Evolutionary conservation across 2,329 filamentous ascomycete genomes (phyloP), one percentile per base, ranked within the genome.

Genomic region (Malbranchea zuffiana): DNA sequence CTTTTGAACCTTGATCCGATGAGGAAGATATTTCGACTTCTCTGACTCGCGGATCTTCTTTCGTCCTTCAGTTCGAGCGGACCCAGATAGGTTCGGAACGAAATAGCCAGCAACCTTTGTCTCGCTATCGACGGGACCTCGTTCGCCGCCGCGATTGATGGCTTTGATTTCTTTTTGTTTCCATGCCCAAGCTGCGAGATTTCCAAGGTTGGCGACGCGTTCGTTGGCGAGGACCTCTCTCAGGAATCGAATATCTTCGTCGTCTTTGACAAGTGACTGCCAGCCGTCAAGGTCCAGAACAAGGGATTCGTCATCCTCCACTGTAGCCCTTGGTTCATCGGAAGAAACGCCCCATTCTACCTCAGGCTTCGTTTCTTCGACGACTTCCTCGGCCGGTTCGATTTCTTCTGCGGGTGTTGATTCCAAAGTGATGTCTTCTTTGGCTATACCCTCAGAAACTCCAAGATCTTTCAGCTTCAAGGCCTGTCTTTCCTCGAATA

Each of bases 21-120:
- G 90, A 26, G 90, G 90, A 5, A 98, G 72, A 55, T 98, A 98
- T 56, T 95, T 94, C 18, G 87, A 94, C 66, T 98, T 98, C 59
- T 98, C 90, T 0, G 85, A 84, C 57, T 98, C 92, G 44, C 93
- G 72, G 39, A 98, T 96, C 67, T 88, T 93, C 67, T 92, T 88
- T 51, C 86, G 78, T 18, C 86, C 87, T 63, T 98, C 87, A 0
- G 90, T 95, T 39, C 90, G 76, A 39, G 90, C 90, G 49, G 78
- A 82, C 21, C 90, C 90, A 6, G 85, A 85, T 0, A 71, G 44
- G 47, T 95, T 98, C 0, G 83, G 77, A 26, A 95, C 83, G 53
- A 95, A 96, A 52, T 80, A 79, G 25, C 75, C 76, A 44, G 71
- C 61, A 40, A 80, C 78, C 46, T 66, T 67, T 17, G 71, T 67